Conservation (phyloP, 1,284 basidiomycete species). For the Hemileia vastatrix region DNA sequence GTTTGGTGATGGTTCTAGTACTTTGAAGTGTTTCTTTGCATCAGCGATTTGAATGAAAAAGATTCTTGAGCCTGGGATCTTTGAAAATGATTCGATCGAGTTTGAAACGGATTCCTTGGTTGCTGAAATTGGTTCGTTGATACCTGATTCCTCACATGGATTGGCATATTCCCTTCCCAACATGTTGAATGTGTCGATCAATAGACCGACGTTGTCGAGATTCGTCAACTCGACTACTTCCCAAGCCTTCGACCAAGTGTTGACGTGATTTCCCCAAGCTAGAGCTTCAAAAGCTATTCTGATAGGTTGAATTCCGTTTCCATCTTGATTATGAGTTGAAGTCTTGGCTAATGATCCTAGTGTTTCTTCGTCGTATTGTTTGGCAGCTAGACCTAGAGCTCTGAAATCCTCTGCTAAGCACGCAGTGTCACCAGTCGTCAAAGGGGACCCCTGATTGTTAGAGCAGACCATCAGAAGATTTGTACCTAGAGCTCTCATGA, state of each 20-base stretch:
- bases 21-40: constrained; percentile 30
- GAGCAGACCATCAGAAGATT: constrained; percentile 36
- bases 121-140: constrained; percentile 9
- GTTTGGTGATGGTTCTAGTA: constrained; percentile 34
- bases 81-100: constrained; percentile 25
- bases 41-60: constrained; percentile 47
- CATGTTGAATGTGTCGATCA: constrained; percentile 47
- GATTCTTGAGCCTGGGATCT: constrained; percentile 32
- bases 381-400: constrained; percentile 33
- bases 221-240: constrained; percentile 37
- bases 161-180: constrained; percentile 35
- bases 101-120: neutral
- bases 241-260: constrained; percentile 43
- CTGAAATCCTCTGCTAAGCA: constrained; percentile 35
- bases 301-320: constrained; percentile 29
- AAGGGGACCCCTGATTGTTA: constrained; percentile 31
- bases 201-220: constrained; percentile 42
- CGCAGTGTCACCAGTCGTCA: constrained; percentile 33
- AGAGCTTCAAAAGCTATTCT: constrained; percentile 38
- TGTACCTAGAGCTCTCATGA: constrained; percentile 35
- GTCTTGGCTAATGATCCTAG: neutral
- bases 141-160: constrained; percentile 13
- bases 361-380: constrained; percentile 24
- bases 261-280: constrained; percentile 34
- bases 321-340: constrained; percentile 26